These are phyloP conservation scores for Capsella bursapastoris DNA, from an alignment of 345 rosid species.

Conservation along the genomic window DNA sequence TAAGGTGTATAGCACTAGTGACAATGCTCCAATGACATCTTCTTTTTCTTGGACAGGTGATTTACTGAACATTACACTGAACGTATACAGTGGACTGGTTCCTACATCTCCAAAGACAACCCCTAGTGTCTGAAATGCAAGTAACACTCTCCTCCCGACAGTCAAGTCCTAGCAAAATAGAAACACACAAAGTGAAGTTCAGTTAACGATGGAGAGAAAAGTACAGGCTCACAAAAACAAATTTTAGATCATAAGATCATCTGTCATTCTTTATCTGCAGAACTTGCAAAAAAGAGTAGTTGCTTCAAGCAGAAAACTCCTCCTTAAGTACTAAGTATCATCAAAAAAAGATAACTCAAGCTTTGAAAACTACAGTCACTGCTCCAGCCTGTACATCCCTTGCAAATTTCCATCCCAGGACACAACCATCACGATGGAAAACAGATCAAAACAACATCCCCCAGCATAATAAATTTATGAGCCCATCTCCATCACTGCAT, in stretches of 20 bases:
- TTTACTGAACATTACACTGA: slow-evolving; percentile 91
- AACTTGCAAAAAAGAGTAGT: neutral
- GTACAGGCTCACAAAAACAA: slow-evolving; percentile 16
- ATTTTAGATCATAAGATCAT: neutral
- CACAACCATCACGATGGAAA: slow-evolving; percentile 1
- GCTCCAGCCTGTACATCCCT: neutral
- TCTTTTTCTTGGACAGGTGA: slow-evolving; percentile 80
- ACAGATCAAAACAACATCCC: slow-evolving; percentile 1
- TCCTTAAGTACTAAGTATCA: no score
- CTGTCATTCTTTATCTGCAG: slow-evolving; percentile 6
- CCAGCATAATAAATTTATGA: neutral
- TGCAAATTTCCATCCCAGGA: neutral
- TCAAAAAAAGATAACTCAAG: no score
- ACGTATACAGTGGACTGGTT: slow-evolving; percentile 94
- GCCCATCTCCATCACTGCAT: neutral
- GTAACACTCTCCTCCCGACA: slow-evolving; percentile 72
- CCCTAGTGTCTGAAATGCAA: slow-evolving; percentile 93
- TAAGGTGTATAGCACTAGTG: slow-evolving; percentile 85
- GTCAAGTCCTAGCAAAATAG: slow-evolving; percentile 67
- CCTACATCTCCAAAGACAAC: slow-evolving; percentile 99
- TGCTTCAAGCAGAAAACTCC: neutral
- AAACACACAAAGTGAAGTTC: slow-evolving; percentile 21
- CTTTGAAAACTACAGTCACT: slow-evolving; percentile 1
- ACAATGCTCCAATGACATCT: slow-evolving; percentile 93
- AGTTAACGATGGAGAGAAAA: slow-evolving; percentile 6